Conservation (phyloP, 2,329 filamentous ascomycete genomes). For the Penicillium sp. region DNA sequence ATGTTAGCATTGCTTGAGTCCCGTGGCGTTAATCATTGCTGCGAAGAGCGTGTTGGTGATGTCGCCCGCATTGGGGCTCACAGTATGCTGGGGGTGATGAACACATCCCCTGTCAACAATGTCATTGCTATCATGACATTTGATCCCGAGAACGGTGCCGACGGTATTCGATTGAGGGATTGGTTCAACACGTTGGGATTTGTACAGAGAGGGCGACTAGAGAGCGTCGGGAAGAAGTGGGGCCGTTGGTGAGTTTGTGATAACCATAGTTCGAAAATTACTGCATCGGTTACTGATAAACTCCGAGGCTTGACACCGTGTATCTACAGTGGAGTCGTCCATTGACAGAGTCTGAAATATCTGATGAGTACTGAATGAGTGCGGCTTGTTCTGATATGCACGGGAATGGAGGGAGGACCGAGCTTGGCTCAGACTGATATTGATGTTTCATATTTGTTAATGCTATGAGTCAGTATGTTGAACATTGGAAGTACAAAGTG, state of each 20-base stretch:
- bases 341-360: neutral
- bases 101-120: constrained; percentile 24
- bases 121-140: constrained; percentile 44
- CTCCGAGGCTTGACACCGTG: constrained; percentile 18
- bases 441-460: neutral
- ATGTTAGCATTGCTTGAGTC: constrained; percentile 31
- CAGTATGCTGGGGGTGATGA: neutral
- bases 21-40: constrained; percentile 17
- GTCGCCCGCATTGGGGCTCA: constrained; percentile 1
- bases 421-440: neutral
- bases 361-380: neutral
- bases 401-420: neutral
- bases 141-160: constrained; percentile 34
- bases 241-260: constrained; percentile 32
- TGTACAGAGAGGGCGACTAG: constrained; percentile 40
- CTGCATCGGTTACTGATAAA: neutral
- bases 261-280: neutral
- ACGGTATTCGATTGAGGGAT: constrained; percentile 36
- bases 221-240: constrained; percentile 42
- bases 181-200: constrained; percentile 45
- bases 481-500: neutral
- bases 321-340: constrained; percentile 15
- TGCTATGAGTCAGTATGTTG: neutral
- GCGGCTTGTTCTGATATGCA: neutral
- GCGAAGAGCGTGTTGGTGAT: constrained; percentile 3